Evolutionary conservation across 176 grass and related monocot genomes (phyloP).

Genomic region (Oryza brachyantha): DNA sequence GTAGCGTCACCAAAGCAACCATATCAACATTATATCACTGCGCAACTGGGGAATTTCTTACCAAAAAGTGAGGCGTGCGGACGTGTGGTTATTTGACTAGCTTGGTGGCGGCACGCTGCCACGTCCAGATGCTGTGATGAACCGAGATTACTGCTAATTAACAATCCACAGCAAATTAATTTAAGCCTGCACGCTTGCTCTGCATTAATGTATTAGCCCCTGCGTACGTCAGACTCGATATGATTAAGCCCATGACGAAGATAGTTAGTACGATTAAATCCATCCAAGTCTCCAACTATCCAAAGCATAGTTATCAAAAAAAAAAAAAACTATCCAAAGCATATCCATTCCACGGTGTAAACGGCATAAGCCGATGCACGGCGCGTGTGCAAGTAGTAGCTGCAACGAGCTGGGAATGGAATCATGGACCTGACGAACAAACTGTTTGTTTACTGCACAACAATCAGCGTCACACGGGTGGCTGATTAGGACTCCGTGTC

Average conservation of each 20-base stretch:
- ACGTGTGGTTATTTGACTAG: background rate
- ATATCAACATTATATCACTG: too few relatives aligned
- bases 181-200: background rate
- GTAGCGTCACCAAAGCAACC: background rate
- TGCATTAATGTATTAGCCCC: background rate
- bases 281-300: too few relatives aligned
- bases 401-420: background rate
- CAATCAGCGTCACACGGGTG: background rate
- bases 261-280: background rate
- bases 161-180: background rate
- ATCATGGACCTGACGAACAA: background rate
- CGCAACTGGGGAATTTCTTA: background rate
- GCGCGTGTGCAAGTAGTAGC: background rate
- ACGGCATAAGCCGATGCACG: background rate
- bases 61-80: background rate
- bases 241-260: background rate
- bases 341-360: conserved; percentile 30
- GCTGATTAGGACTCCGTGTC: background rate
- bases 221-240: background rate
- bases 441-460: background rate
- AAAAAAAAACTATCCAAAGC: too few relatives aligned
- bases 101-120: background rate
- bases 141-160: background rate
- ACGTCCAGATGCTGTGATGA: background rate
- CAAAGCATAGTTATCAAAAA: too few relatives aligned